A percentile compares a stretch with the other conserved stretches of the same genome.
phyloP scores from a whole-genome alignment of 805 yeast genomes.

The Saturnispora galanensis region DNA sequence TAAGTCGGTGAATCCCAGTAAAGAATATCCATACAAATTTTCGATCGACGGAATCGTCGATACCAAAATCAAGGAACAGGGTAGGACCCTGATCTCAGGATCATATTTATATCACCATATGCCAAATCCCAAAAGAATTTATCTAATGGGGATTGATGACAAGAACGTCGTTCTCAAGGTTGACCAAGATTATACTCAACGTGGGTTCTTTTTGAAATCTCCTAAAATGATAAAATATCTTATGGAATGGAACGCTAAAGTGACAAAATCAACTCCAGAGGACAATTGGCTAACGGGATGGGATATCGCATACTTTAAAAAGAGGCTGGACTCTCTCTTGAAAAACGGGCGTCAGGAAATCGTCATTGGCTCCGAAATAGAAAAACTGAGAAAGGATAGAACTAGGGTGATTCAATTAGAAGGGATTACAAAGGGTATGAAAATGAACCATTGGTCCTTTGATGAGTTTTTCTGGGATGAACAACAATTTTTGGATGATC shows the following conservation, averaged over 20 bases:
- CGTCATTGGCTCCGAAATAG: conserved; percentile 1
- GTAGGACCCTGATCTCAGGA: conserved; percentile 27
- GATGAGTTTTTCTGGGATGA: conserved; percentile 13
- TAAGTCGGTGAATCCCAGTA: conserved; percentile 10
- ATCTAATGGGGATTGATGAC: conserved; percentile 12
- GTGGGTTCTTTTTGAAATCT: conserved; percentile 11
- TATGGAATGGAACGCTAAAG: conserved; percentile 13
- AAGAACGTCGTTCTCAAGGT: conserved; percentile 19
- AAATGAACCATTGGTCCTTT: conserved; percentile 7
- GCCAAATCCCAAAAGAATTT: conserved; percentile 25
- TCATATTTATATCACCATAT: conserved; percentile 25
- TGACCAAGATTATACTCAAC: conserved; percentile 9
- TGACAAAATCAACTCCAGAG: conserved; percentile 5
- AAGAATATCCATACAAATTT: conserved; percentile 16
- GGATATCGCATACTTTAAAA: conserved; percentile 9
- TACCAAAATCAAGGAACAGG: conserved; percentile 21
- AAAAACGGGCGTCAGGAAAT: conserved; percentile 7
- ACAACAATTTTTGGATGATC: conserved; percentile 4
- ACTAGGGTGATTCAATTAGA: conserved; percentile 4
- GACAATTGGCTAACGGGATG: conserved; percentile 17
- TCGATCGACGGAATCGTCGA: conserved; percentile 20
- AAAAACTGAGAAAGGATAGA: conserved; percentile 2
- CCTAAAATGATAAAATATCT: conserved; percentile 12
- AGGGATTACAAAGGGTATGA: conserved; percentile 2
- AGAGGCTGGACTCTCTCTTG: conserved; percentile 5